phyloP scores from a whole-genome alignment of 2,329 filamentous ascomycete genomes.

The Fusarium sp. region DNA sequence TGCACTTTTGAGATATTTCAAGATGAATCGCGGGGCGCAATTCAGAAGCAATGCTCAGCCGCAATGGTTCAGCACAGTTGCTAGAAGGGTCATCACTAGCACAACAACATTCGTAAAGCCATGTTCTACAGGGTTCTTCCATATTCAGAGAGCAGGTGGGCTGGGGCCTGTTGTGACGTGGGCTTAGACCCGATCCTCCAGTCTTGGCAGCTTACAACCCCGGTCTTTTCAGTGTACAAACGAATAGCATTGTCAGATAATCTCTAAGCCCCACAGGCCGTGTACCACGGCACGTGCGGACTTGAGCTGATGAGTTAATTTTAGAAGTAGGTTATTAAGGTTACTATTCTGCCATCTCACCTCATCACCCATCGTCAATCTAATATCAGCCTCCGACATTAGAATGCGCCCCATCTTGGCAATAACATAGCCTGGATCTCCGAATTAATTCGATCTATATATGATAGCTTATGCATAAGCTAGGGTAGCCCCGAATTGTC shows the following conservation, averaged over 20 bases:
- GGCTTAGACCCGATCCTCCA: neutral
- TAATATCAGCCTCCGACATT: neutral
- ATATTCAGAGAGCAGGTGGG: neutral
- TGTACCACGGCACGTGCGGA: neutral
- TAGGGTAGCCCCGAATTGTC: no score
- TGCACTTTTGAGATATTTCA: no score
- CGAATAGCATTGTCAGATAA: neutral
- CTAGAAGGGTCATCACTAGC: neutral
- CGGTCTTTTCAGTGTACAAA: no score
- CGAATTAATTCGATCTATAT: no score
- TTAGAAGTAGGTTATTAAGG: neutral
- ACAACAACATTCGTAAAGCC: neutral
- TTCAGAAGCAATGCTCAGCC: neutral
- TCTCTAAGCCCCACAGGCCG: neutral
- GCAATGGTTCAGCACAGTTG: neutral
- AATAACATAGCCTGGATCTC: neutral
- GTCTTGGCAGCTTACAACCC: neutral
- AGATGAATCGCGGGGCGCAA: neutral
- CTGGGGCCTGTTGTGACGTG: neutral
- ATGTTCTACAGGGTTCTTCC: accelerated
- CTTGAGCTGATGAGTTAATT: neutral
- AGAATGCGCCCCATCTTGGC: neutral
- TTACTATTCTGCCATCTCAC: neutral
- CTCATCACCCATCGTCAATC: neutral
- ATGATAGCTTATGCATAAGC: neutral